Conservation (phyloP, 257 asterid species). For the Nicotiana paniculata region DNA sequence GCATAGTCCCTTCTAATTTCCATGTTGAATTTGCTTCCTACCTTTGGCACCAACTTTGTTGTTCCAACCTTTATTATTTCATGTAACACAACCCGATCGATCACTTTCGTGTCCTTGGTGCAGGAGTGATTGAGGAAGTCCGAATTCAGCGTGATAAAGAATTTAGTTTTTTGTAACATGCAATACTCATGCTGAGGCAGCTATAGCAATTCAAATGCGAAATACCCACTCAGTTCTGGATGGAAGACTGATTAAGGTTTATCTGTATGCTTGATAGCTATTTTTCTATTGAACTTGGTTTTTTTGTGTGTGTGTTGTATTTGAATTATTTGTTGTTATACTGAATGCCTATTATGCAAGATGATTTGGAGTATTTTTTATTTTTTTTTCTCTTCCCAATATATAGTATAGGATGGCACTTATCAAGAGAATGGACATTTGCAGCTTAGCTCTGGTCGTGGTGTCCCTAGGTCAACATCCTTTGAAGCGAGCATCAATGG, state of each 20-base stretch:
- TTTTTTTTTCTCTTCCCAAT: neutral
- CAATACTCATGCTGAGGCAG: slow-evolving; percentile 84
- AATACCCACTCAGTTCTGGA: slow-evolving; percentile 58
- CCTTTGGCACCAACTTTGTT: neutral
- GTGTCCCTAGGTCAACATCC: slow-evolving; percentile 31
- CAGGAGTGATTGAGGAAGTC: slow-evolving; percentile 92
- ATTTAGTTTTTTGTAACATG: slow-evolving; percentile 78
- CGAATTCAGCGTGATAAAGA: slow-evolving; percentile 94
- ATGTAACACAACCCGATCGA: slow-evolving; percentile 92
- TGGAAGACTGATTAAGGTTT: slow-evolving; percentile 87
- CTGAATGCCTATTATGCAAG: neutral
- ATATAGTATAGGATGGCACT: neutral
- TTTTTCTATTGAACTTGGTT: neutral
- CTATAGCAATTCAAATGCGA: slow-evolving; percentile 81
- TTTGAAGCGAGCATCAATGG: slow-evolving; percentile 58
- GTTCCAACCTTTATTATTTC: slow-evolving; percentile 6
- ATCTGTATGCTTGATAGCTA: slow-evolving; percentile 8
- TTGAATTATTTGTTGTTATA: neutral
- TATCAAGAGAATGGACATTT: neutral
- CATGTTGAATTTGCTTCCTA: neutral
- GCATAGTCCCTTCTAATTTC: neutral
- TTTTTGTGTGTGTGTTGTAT: neutral
- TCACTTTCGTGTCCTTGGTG: slow-evolving; percentile 81
- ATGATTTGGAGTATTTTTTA: neutral
- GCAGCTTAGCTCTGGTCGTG: neutral